Evolutionary conservation across 2,329 filamentous ascomycete species (phyloP).

Genomic region (Fusarium subglutinans): DNA sequence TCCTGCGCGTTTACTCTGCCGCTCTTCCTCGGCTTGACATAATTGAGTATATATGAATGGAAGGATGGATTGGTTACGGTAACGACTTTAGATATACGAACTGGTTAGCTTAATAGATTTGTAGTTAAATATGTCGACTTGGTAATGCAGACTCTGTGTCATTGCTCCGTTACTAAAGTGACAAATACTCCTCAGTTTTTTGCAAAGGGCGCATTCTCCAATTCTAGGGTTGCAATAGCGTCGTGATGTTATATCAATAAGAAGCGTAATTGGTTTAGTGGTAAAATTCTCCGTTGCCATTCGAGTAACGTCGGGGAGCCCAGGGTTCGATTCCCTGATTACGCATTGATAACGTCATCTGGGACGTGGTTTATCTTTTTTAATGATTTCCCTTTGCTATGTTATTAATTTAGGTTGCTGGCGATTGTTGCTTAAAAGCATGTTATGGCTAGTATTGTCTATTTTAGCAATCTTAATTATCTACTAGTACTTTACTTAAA

Average conservation of each 20-base stretch:
- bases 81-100: conserved; percentile 7
- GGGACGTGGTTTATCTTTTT: too few species aligned
- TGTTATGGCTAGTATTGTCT: too few species aligned
- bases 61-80: background rate
- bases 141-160: background rate
- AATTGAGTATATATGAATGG: background rate
- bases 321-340: background rate
- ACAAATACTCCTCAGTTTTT: accelerated
- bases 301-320: background rate
- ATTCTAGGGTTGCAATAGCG: accelerated
- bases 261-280: background rate
- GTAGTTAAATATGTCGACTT: background rate
- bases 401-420: too few species aligned
- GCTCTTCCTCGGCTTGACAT: conserved; percentile 41
- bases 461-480: too few species aligned
- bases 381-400: too few species aligned
- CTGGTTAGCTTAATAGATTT: background rate
- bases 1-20: conserved; percentile 37
- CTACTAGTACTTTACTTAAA: too few species aligned
- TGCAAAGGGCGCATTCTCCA: accelerated
- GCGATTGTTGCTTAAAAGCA: too few species aligned
- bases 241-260: too few species aligned
- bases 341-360: background rate
- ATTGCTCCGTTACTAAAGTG: background rate
- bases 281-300: conserved; percentile 1